A percentile compares a stretch with the other conserved stretches of the same genome.
These are phyloP conservation scores for Spathaspora arborariae DNA, from an alignment of 805 yeast species.

Conservation along the genomic window DNA sequence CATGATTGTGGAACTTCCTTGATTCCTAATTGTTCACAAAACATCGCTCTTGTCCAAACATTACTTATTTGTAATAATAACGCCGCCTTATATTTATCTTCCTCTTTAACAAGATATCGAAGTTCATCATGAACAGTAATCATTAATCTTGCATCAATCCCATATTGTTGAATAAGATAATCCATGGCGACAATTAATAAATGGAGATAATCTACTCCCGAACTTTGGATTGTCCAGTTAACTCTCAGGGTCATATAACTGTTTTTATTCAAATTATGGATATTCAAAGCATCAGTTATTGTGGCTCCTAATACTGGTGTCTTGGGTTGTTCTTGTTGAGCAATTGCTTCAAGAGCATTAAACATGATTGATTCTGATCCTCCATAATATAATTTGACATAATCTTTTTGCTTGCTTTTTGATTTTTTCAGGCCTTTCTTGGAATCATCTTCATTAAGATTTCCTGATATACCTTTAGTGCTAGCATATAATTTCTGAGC, in stretches of 20 bases:
- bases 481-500: constrained; percentile 70
- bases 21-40: constrained; percentile 88
- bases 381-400: constrained; percentile 58
- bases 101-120: constrained; percentile 69
- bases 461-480: constrained; percentile 64
- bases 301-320: constrained; percentile 95
- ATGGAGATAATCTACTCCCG: constrained; percentile 96
- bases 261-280: constrained; percentile 56
- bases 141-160: constrained; percentile 70
- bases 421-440: no score
- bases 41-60: constrained; percentile 94
- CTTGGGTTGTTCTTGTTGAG: constrained; percentile 71
- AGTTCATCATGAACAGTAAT: constrained; percentile 96
- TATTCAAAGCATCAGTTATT: constrained; percentile 77
- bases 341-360: constrained; percentile 83
- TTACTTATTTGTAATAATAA: constrained; percentile 84
- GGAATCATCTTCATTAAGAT: no score
- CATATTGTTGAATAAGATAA: constrained; percentile 61
- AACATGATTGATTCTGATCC: constrained; percentile 93
- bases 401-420: constrained; percentile 17
- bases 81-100: constrained; percentile 74
- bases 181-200: constrained; percentile 83
- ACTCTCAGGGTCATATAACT: constrained; percentile 84
- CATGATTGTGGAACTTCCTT: constrained; percentile 88
- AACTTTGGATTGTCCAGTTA: constrained; percentile 97